Evolutionary conservation across 495 filamentous ascomycete genomes (phyloP), one percentile per base, ranked within the genome.

Genomic region (Cercophora newfieldiana): DNA sequence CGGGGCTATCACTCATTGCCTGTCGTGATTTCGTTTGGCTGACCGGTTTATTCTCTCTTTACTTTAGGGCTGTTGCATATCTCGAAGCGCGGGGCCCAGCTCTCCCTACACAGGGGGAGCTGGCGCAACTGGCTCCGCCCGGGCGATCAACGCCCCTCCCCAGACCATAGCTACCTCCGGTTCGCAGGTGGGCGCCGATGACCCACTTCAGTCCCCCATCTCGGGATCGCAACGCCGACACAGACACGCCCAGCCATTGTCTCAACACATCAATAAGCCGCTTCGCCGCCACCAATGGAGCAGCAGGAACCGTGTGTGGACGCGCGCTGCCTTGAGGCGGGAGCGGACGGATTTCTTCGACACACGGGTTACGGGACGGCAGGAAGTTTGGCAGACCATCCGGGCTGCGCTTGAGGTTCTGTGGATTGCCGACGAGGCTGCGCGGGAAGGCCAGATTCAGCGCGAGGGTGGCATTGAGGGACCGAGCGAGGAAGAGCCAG

Each of bases 341-440:
- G 82, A 87, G 66, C 76, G 84, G 37, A 74, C 75, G 25, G 91
- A 91, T 64, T 95, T 93, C 78, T 95, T 92, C 68, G 90, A 93
- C 61, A 98, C 94, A 2, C 80, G 91, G 31, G 91, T 95, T 3
- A 89, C 89, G 5, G 92, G 93, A 10, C 83, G 86, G 6, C 66
- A 82, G 16, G 91, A 96, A 69, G 81, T 94, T 48, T 98, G 94
- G 94, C 84, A 83, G 47, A 89, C 91, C 1, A 66, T 97, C 12
- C 83, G 83, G 28, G 78, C 86, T 0, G 90, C 88, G 0, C 78
- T 90, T 16, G 85, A 90, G 61, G 75, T 91, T 19, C 69, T 96
- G 68, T 88, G 87, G 76, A 73, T 73, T 22, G 72, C 72, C 0
- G 77, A 80, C 54, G 66, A 51, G 18, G 69, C 65, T 6, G 66